phyloP scores from a whole-genome alignment of 2,329 filamentous ascomycete genomes.

The Scedosporium dehoogii region DNA sequence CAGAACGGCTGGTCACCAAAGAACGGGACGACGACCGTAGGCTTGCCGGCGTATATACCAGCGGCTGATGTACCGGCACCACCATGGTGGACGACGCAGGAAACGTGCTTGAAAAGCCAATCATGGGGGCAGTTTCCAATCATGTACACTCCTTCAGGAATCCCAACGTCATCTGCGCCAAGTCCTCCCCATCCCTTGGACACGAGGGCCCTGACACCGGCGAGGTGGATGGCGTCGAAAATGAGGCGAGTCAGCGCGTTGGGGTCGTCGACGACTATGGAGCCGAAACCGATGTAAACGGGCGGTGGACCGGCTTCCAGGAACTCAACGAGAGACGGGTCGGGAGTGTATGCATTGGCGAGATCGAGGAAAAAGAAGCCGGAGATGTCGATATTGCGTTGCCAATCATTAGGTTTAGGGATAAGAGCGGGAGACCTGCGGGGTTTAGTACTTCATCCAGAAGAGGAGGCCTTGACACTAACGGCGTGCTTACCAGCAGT shows the following conservation, averaged over 20 bases:
- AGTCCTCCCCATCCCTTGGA: constrained; percentile 86
- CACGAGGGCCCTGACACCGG: constrained; percentile 67
- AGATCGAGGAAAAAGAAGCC: constrained; percentile 70
- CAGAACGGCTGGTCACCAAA: constrained; percentile 81
- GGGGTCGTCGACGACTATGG: constrained; percentile 71
- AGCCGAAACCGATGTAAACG: constrained; percentile 76
- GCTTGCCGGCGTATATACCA: constrained; percentile 70
- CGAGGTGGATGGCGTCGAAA: constrained; percentile 57
- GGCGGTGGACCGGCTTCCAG: constrained; percentile 60
- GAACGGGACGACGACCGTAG: constrained; percentile 77
- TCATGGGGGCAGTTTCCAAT: constrained; percentile 80
- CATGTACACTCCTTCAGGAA: constrained; percentile 74
- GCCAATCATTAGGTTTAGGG: constrained; percentile 73
- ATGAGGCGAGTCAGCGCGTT: constrained; percentile 60
- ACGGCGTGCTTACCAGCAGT: constrained; percentile 58
- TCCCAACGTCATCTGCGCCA: constrained; percentile 56
- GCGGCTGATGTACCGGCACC: constrained; percentile 82
- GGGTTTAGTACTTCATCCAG: background rate
- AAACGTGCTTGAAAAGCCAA: constrained; percentile 76
- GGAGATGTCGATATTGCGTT: constrained; percentile 57
- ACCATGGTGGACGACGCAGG: constrained; percentile 77
- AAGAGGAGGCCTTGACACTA: background rate
- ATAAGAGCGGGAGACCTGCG: constrained; percentile 59
- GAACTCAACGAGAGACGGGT: constrained; percentile 55
- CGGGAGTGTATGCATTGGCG: constrained; percentile 55